phyloP scores from a whole-genome alignment of 1,284 basidiomycete species.

The Gymnopus androsaceus region DNA sequence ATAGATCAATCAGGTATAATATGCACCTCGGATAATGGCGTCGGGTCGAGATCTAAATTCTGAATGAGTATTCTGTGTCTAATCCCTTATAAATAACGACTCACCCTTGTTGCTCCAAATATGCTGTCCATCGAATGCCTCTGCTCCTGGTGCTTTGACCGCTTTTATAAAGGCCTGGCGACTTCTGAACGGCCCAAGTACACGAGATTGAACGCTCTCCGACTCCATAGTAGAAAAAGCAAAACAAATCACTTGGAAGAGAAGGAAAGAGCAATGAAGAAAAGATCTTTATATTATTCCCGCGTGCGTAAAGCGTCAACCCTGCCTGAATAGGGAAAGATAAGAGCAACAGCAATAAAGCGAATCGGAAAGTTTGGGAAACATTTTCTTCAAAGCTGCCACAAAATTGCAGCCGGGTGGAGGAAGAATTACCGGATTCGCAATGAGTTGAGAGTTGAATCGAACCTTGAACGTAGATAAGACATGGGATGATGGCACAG shows the following conservation, averaged over 20 bases:
- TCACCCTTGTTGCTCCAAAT: conserved; percentile 9
- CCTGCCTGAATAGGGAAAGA: no score
- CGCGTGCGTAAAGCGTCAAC: no score
- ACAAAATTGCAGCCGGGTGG: no score
- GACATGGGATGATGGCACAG: no score
- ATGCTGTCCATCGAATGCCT: background rate
- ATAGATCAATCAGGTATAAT: background rate
- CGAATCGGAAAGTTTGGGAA: no score
- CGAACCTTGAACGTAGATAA: no score
- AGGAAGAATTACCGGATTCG: no score
- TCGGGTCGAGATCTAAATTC: conserved; percentile 9
- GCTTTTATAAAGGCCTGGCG: background rate
- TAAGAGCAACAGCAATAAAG: no score
- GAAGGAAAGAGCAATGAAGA: no score
- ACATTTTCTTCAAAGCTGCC: no score
- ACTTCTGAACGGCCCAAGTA: background rate
- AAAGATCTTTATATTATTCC: no score
- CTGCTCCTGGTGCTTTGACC: conserved; percentile 4
- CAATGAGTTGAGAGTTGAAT: no score
- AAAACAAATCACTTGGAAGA: background rate
- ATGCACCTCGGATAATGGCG: conserved; percentile 1
- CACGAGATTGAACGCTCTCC: background rate
- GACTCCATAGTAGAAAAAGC: background rate
- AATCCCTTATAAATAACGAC: background rate
- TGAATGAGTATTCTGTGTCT: background rate